Conservation (phyloP, 495 filamentous ascomycete species). For the Penicillium ochrochloron region DNA sequence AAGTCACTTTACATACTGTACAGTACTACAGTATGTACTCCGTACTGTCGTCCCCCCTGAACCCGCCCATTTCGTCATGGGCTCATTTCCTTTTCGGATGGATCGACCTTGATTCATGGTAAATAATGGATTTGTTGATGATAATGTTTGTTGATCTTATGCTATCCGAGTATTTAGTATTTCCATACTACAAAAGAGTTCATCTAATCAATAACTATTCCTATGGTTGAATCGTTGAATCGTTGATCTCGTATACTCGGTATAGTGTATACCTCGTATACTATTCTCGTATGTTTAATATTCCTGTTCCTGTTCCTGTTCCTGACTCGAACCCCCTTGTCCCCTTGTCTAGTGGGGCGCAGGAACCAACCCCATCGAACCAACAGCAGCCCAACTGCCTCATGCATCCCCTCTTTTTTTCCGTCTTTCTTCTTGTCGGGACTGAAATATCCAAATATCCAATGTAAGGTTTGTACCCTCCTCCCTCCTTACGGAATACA, state of each 20-base stretch:
- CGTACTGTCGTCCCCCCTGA: constrained; percentile 6
- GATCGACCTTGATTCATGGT: neutral
- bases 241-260: neutral
- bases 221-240: neutral
- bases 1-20: neutral
- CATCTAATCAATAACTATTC: neutral
- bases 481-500: constrained; percentile 1
- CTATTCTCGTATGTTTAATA: neutral
- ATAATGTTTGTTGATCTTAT: neutral
- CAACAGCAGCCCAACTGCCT: neutral
- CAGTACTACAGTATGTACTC: too few species aligned
- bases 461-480: neutral
- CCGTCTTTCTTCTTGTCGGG: neutral
- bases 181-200: neutral
- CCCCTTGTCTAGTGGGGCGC: neutral
- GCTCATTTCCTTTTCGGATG: constrained; percentile 10
- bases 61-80: constrained; percentile 19
- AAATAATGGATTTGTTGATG: neutral
- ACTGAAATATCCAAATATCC: neutral
- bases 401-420: neutral
- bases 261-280: neutral
- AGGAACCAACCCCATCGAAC: neutral
- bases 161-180: neutral
- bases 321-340: neutral
- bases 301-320: neutral